Evolutionary conservation across 225 moss, liverwort and hornwort genomes (phyloP), one percentile per base, ranked within the genome.

Genomic region (Anthoceros angustus): DNA sequence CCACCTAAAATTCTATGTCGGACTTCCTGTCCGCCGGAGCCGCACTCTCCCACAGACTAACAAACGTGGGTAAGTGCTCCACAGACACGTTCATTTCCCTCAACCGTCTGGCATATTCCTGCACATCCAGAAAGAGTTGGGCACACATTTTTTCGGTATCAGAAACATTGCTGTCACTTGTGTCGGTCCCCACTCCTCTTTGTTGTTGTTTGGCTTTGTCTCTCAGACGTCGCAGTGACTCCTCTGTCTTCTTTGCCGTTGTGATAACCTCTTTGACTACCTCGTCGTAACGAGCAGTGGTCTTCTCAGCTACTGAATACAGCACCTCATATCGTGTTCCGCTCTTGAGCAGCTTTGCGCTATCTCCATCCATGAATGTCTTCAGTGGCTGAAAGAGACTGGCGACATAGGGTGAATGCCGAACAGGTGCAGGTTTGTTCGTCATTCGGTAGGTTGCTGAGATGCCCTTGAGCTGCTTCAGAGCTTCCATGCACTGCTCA

Each of bases 131-230:
- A 68, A 88, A 92, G 45, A 92, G 81, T 62, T 92, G 92, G 10
- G 92, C 86, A 78, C 92, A 88, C 24, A 92, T 92, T 65, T 92
- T 92, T 55, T 92, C 92, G 40, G 86, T 88, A 70, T 88, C 86
- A 50, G 92, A 92, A 32, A 88, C 80, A 63, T 86, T 80, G 72
- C 70, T 86, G 40, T 92, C 92, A 75, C 68, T 88, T 40, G 82
- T 83, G 45, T 92, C 88, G 68, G 88, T 73, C 74, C 86, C 92
- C 39, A 79, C 83, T 66, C 86, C 88, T 75, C 88, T 74, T 83
- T 85, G 84, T 65, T 83, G 74, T 83, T 85, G 84, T 65, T 83
- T 81, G 67, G 86, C 84, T 42, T 80, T 80, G 70, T 85, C 83
- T 71, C 85, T 85, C 24, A 88, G 78, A 39, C 86, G 80, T 49